These are phyloP conservation scores for Lasiosphaeria ovina DNA, from an alignment of 495 filamentous ascomycete species.

Conservation along the genomic window DNA sequence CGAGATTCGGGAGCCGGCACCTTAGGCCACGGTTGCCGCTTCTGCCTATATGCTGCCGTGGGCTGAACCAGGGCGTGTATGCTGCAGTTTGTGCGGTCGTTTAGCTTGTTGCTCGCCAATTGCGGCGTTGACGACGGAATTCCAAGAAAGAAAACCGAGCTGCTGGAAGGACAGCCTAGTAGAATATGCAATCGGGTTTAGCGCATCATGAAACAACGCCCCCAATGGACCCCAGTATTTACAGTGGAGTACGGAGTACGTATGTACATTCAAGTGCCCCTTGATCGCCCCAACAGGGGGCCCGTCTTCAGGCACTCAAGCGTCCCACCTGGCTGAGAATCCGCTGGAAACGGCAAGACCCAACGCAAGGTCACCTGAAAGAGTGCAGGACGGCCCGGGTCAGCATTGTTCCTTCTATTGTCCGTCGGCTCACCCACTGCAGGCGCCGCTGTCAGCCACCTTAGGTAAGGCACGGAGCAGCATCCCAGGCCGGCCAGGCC, in stretches of 20 bases:
- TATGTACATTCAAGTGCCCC: neutral
- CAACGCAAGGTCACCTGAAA: neutral
- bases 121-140: slow-evolving; percentile 4
- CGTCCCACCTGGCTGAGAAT: too few relatives aligned
- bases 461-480: too few relatives aligned
- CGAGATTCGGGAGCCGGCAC: too few relatives aligned
- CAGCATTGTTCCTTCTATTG: slow-evolving; percentile 1
- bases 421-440: too few relatives aligned
- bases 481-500: too few relatives aligned
- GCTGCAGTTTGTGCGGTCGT: neutral
- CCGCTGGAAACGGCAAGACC: neutral
- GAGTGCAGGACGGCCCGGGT: neutral
- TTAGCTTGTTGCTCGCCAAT: slow-evolving; percentile 15
- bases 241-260: neutral
- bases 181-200: slow-evolving; percentile 23
- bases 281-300: neutral
- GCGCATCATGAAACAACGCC: slow-evolving; percentile 4
- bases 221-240: neutral
- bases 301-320: too few relatives aligned
- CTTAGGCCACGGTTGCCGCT: neutral
- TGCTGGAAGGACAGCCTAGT: slow-evolving; percentile 20
- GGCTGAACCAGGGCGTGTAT: neutral
- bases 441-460: too few relatives aligned
- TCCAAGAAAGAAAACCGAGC: neutral
- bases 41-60: neutral